A percentile compares a stretch with the other conserved stretches of the same genome.
Evolutionary conservation across 257 asterid species (phyloP).

Genomic region (Prunella vulgaris): DNA sequence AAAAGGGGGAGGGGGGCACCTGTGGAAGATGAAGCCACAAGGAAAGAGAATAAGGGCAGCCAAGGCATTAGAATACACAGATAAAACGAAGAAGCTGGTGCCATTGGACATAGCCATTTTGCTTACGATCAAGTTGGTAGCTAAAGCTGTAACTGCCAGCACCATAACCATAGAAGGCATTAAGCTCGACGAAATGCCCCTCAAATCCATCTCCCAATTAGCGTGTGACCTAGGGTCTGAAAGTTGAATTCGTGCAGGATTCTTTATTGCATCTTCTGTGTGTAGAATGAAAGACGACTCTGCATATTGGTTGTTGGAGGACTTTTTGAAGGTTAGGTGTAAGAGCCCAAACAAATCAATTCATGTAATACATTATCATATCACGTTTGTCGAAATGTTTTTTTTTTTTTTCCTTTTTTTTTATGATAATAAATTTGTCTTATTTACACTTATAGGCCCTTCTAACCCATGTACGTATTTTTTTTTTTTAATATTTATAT

Average conservation of each 20-base stretch:
- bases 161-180: slow-evolving; percentile 44
- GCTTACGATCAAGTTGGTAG: slow-evolving; percentile 40
- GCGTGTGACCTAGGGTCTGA: not conserved
- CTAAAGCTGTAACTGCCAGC: slow-evolving; percentile 35
- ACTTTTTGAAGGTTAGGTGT: not conserved
- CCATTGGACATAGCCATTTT: slow-evolving; percentile 53
- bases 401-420: too few relatives aligned
- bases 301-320: not conserved
- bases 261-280: not conserved
- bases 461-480: too few relatives aligned
- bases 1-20: slow-evolving; percentile 10
- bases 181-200: slow-evolving; percentile 14
- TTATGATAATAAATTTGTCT: too few relatives aligned
- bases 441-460: too few relatives aligned
- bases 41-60: slow-evolving; percentile 49
- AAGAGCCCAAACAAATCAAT: too few relatives aligned
- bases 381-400: too few relatives aligned
- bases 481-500: too few relatives aligned
- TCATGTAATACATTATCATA: too few relatives aligned
- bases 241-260: not conserved
- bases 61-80: slow-evolving; percentile 39
- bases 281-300: not conserved
- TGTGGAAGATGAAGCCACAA: slow-evolving; percentile 37
- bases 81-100: slow-evolving; percentile 43
- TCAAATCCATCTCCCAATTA: not conserved